phyloP scores from a whole-genome alignment of 352 stramenopile species.

The Plasmopara halstedii region DNA sequence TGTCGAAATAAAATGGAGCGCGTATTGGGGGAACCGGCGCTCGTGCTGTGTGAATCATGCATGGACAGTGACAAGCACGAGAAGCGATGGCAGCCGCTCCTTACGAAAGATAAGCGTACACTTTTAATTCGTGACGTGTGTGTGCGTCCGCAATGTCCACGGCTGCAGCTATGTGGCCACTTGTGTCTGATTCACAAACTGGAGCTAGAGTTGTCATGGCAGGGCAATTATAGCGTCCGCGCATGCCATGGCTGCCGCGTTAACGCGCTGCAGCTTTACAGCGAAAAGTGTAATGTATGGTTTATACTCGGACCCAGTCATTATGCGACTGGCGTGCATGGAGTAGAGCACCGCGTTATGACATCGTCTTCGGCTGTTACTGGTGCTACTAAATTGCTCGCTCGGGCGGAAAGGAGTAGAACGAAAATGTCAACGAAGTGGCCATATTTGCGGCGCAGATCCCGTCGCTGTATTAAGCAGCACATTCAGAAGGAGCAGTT shows the following conservation, averaged over 20 bases:
- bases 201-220: slow-evolving; percentile 45
- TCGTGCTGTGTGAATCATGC: slow-evolving; percentile 54
- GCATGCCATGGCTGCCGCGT: slow-evolving; percentile 42
- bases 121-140: slow-evolving; percentile 60
- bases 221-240: slow-evolving; percentile 33
- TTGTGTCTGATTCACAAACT: slow-evolving; percentile 43
- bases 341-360: slow-evolving; percentile 29
- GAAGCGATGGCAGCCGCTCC: slow-evolving; percentile 23
- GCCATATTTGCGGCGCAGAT: slow-evolving; percentile 10
- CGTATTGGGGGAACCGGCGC: slow-evolving; percentile 35
- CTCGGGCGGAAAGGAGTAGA: background rate
- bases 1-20: slow-evolving; percentile 23
- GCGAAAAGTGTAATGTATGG: slow-evolving; percentile 43
- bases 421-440: slow-evolving; percentile 5
- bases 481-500: slow-evolving; percentile 38
- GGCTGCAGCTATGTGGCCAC: slow-evolving; percentile 45
- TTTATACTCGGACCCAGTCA: slow-evolving; percentile 40
- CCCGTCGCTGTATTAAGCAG: slow-evolving; percentile 23
- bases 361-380: background rate
- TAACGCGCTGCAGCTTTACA: slow-evolving; percentile 40
- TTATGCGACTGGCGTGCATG: slow-evolving; percentile 6
- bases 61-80: slow-evolving; percentile 27
- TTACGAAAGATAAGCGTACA: slow-evolving; percentile 17
- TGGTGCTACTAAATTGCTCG: background rate
- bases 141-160: slow-evolving; percentile 32